Conservation (phyloP, 371 early-diverging fungal genomes). For the Apophysomyces ossiformis region DNA sequence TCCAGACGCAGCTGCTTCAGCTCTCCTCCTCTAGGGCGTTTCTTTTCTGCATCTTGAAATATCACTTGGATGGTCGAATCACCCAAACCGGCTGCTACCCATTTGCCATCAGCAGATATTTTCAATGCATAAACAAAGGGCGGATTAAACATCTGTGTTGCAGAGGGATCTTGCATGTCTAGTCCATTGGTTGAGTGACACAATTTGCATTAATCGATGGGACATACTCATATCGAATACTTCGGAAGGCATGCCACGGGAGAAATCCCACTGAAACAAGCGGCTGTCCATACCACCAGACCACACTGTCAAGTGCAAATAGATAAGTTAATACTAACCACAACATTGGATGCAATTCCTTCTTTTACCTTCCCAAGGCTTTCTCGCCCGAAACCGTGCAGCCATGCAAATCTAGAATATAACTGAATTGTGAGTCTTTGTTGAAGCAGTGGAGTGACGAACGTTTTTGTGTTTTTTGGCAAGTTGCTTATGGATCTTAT, state of each 20-base stretch:
- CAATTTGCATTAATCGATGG: background rate
- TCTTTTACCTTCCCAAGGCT: slow-evolving; percentile 51
- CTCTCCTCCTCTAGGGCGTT: slow-evolving; percentile 17
- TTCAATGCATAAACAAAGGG: slow-evolving; percentile 50
- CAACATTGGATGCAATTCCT: background rate
- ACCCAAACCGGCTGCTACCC: slow-evolving; percentile 50
- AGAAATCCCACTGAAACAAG: slow-evolving; percentile 51
- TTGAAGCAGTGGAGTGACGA: slow-evolving; percentile 5
- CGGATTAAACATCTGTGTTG: slow-evolving; percentile 54
- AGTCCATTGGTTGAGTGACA: slow-evolving; percentile 4
- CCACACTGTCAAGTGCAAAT: slow-evolving; percentile 33
- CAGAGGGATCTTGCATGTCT: slow-evolving; percentile 36
- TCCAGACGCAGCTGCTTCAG: slow-evolving; percentile 22
- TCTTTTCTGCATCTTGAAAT: slow-evolving; percentile 18
- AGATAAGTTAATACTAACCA: background rate
- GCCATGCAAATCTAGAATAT: slow-evolving; percentile 47
- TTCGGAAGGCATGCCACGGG: slow-evolving; percentile 34
- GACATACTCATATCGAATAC: slow-evolving; percentile 38
- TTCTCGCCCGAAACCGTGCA: slow-evolving; percentile 42
- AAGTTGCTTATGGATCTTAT: slow-evolving; percentile 46
- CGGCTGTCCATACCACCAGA: slow-evolving; percentile 56
- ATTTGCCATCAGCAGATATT: slow-evolving; percentile 32
- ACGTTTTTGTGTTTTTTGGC: slow-evolving; percentile 45
- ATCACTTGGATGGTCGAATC: slow-evolving; percentile 40
- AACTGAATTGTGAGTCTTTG: background rate